These are phyloP conservation scores for Puccinia hordei DNA, from an alignment of 1,284 basidiomycete species.

Conservation along the genomic window DNA sequence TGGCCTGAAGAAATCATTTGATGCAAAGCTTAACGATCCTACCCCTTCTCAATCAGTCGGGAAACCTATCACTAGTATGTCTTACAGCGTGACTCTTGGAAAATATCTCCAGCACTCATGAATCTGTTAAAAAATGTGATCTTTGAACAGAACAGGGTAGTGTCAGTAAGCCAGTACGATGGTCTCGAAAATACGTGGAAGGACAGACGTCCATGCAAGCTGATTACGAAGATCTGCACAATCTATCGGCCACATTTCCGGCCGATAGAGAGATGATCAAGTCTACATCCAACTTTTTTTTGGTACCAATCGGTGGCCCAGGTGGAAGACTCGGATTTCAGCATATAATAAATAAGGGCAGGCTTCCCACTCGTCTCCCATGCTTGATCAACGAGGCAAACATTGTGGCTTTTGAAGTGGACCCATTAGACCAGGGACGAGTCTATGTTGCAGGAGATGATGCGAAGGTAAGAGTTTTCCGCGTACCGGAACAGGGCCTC, in stretches of 20 bases:
- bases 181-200: slow-evolving; percentile 62
- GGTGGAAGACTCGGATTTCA: slow-evolving; percentile 62
- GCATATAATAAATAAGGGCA: slow-evolving; percentile 59
- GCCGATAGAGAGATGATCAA: slow-evolving; percentile 60
- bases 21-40: background rate
- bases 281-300: slow-evolving; percentile 55
- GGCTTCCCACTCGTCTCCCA: slow-evolving; percentile 57
- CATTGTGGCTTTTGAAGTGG: slow-evolving; percentile 60
- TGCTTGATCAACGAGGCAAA: slow-evolving; percentile 59
- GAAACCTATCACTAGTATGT: slow-evolving; percentile 3
- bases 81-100: background rate
- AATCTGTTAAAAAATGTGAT: background rate
- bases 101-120: background rate
- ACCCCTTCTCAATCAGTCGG: background rate
- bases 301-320: slow-evolving; percentile 62
- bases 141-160: slow-evolving; percentile 21
- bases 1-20: background rate
- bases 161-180: slow-evolving; percentile 52
- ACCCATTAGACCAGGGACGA: slow-evolving; percentile 57
- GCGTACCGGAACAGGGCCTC: slow-evolving; percentile 54
- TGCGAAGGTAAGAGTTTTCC: slow-evolving; percentile 60
- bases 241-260: slow-evolving; percentile 59
- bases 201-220: slow-evolving; percentile 62
- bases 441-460: slow-evolving; percentile 62
- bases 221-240: slow-evolving; percentile 61